These are phyloP conservation scores for Acrocalymma vagum DNA, from an alignment of 2,329 filamentous ascomycete species.

Conservation along the genomic window DNA sequence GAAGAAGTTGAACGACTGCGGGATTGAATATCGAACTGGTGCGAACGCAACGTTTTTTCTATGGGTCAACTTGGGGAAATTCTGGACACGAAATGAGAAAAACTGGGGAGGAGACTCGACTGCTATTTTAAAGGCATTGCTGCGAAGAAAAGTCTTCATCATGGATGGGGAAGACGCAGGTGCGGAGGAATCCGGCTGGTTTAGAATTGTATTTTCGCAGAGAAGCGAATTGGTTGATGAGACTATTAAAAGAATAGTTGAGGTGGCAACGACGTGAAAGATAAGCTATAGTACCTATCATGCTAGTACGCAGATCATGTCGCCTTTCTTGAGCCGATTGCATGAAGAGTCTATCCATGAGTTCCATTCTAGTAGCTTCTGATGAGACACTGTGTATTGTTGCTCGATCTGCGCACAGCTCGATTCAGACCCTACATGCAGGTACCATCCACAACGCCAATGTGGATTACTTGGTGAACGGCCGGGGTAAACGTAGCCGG, in stretches of 20 bases:
- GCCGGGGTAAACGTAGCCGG: too few relatives aligned
- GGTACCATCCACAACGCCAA: too few relatives aligned
- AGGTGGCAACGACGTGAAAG: too few relatives aligned
- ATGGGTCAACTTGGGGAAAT: conserved; percentile 48
- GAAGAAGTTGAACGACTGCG: conserved; percentile 29
- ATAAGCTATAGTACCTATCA: too few relatives aligned
- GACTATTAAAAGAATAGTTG: conserved; percentile 4
- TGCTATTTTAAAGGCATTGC: conserved; percentile 53
- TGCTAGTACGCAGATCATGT: too few relatives aligned
- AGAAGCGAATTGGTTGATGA: conserved; percentile 4
- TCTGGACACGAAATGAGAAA: conserved; percentile 18
- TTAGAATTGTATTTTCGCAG: conserved; percentile 60
- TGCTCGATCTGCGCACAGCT: too few relatives aligned
- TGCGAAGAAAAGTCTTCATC: conserved; percentile 60
- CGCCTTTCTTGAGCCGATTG: too few relatives aligned
- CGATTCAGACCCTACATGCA: too few relatives aligned
- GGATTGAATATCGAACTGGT: conserved; percentile 48
- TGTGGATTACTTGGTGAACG: too few relatives aligned
- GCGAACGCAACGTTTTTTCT: conserved; percentile 58
- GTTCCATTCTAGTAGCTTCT: too few relatives aligned
- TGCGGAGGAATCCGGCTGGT: conserved; percentile 59
- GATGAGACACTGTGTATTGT: too few relatives aligned
- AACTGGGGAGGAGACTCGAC: conserved; percentile 54
- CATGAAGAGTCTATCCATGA: too few relatives aligned
- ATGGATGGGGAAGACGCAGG: conserved; percentile 58